Evolutionary conservation across 495 filamentous ascomycete species (phyloP), one percentile per base, ranked within the genome.

Genomic region (Tuber magnatum): DNA sequence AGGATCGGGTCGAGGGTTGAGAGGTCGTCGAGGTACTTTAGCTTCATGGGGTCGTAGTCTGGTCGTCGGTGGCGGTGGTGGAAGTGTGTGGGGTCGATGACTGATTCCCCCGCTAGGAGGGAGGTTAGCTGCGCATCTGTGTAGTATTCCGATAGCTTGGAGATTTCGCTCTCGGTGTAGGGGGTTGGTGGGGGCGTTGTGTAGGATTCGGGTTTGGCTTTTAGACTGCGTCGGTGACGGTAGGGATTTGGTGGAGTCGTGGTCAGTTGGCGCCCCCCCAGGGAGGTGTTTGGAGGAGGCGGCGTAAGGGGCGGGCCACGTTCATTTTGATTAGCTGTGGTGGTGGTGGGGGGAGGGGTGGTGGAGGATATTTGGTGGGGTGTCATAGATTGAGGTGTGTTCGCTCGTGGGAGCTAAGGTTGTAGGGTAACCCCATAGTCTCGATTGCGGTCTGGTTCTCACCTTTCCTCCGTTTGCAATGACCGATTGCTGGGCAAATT

Each of bases 1-100:
- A 97, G 85, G 28, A 92, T 87, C 74, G 93, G 92, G 83, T 92
- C 89, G 75, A 92, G 87, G 56, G 86, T 84, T 48, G 91, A 88
- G 76, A 98, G 90, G 86, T 99, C 95, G 84, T 97, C 93, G 74
- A 94, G 81, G 86, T 99, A 99, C 39, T 86, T 84, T 69, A 95
- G 84, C 38, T 84, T 84, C 85, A 91, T 91, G 16, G 90, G 87
- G 83, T 98, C 95, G 65, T 83, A 84, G 69, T 91, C 90, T 70
- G 91, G 81, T 5, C 87, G 86, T 71, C 90, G 90, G 83, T 94
- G 91, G 51, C 89, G 87, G 12, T 89, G 88, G 41, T 77, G 74
- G 81, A 98, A 83, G 84, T 99, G 93, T 75, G 88, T 84, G 24
- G 91, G 88, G 84, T 92, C 88, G 84, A 99, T 91, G 74, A 92